These are phyloP conservation scores for Xylaria castorea DNA, from an alignment of 495 filamentous ascomycete genomes.

Conservation along the genomic window DNA sequence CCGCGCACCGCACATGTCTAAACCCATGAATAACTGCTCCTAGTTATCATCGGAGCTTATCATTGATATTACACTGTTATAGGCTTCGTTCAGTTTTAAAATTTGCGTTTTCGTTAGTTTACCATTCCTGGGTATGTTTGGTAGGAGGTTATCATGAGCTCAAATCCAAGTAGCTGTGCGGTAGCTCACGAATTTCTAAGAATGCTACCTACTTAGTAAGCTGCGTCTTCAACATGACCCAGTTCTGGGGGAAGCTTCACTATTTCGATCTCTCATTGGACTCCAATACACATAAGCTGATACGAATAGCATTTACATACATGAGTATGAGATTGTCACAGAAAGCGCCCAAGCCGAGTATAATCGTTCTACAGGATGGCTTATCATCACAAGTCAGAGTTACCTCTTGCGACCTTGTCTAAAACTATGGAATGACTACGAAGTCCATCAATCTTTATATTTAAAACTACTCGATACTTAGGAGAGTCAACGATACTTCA, in stretches of 20 bases:
- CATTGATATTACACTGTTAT: neutral
- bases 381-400: neutral
- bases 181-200: neutral
- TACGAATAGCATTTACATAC: neutral
- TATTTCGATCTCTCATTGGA: neutral
- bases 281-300: neutral
- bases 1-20: neutral
- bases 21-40: neutral
- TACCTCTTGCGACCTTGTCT: neutral
- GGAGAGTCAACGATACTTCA: too few species aligned
- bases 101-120: neutral
- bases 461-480: neutral
- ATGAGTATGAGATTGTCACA: neutral
- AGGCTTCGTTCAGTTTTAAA: neutral
- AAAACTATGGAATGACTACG: neutral
- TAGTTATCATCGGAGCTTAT: neutral
- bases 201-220: constrained; percentile 4
- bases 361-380: neutral
- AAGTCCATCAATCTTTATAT: neutral
- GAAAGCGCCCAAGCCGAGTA: neutral
- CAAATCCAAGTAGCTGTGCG: neutral
- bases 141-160: neutral
- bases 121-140: neutral
- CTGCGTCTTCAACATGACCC: neutral
- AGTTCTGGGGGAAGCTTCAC: neutral